Conservation (phyloP, 495 filamentous ascomycete species). For the Penicillium crystallinum region DNA sequence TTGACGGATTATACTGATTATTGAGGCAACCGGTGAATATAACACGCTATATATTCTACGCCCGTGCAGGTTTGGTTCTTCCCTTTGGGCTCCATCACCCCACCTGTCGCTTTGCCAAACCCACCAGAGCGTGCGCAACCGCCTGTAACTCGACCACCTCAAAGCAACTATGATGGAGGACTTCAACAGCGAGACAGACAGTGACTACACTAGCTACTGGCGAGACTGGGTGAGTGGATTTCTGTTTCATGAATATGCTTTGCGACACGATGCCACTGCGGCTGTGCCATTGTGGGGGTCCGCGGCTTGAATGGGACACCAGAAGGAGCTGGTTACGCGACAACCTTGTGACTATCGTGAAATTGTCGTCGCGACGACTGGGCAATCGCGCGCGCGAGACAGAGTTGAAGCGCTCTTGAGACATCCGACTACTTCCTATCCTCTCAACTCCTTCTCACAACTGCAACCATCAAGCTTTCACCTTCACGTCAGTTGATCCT, state of each 20-base stretch:
- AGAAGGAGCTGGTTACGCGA: too few species aligned
- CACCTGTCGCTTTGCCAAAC: slow-evolving; percentile 23
- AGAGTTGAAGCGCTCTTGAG: too few species aligned
- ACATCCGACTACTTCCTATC: too few species aligned
- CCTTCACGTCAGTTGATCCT: background rate
- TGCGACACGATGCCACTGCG: background rate
- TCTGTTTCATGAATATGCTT: background rate
- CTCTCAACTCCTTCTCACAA: background rate
- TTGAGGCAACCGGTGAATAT: background rate
- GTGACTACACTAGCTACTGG: slow-evolving; percentile 99
- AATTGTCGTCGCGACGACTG: too few species aligned
- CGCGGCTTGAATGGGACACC: background rate
- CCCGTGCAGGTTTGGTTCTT: slow-evolving; percentile 26
- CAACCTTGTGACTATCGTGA: too few species aligned
- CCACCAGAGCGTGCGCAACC: slow-evolving; percentile 4
- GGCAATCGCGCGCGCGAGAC: too few species aligned
- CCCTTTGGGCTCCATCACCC: slow-evolving; percentile 30
- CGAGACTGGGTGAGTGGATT: slow-evolving; percentile 83
- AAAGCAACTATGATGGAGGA: slow-evolving; percentile 67
- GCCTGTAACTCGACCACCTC: background rate
- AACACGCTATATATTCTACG: slow-evolving; percentile 6
- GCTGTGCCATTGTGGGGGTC: slow-evolving; percentile 3
- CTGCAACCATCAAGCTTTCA: background rate
- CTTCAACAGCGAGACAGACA: slow-evolving; percentile 95
- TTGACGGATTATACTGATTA: background rate